Evolutionary conservation across 2,329 filamentous ascomycete species (phyloP).

Genomic region (Pyricularia pennisetigena): DNA sequence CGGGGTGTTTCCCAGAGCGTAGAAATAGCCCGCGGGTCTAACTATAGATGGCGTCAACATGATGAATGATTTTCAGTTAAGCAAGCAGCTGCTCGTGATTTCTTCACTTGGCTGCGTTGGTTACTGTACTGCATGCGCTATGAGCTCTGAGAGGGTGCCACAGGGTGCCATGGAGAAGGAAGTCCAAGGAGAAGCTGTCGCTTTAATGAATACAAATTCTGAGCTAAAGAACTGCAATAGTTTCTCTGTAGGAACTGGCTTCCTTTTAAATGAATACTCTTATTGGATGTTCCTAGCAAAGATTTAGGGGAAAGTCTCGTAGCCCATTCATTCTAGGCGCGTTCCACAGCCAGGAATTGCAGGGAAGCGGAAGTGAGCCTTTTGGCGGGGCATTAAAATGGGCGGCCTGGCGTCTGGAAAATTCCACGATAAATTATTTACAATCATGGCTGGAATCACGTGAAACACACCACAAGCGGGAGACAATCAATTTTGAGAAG

Average conservation of each 20-base stretch:
- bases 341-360: background rate
- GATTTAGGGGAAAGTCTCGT: too few species aligned
- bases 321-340: too few species aligned
- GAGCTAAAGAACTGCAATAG: too few species aligned
- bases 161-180: background rate
- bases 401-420: background rate
- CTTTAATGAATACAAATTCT: background rate
- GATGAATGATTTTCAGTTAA: background rate
- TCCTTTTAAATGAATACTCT: too few species aligned
- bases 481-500: background rate
- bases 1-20: slow-evolving; percentile 44
- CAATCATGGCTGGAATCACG: background rate
- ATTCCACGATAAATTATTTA: background rate
- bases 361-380: background rate
- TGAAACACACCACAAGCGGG: background rate
- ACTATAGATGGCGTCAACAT: slow-evolving; percentile 27
- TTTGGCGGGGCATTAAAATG: background rate
- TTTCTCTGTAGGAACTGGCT: too few species aligned
- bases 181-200: background rate
- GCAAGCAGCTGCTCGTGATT: background rate
- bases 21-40: slow-evolving; percentile 23
- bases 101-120: background rate
- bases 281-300: too few species aligned
- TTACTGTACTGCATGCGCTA: background rate
- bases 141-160: background rate